Base-by-base conservation (phyloP, 179 eudicot species). In the Monotropa hypopitys region DNA sequence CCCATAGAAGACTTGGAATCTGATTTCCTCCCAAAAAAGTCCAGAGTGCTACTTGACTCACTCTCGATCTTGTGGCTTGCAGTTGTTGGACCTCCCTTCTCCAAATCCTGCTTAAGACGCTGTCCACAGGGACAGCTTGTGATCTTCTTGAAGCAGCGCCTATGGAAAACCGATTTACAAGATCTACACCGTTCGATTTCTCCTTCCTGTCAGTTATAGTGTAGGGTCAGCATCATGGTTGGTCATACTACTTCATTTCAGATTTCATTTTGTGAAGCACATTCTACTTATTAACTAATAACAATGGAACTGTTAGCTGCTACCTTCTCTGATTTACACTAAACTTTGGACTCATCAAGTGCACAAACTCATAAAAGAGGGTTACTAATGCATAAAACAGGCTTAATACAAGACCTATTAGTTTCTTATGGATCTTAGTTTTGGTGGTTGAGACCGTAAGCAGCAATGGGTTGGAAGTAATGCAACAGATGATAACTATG, bases 161-260 rank as follows among this genome's bases (percentile, higher is more conserved):
- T 87, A 75, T 94, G 98, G 83, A 87, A 94, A 49, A 83, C 92
- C 15, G 85, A 82, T 67, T 83, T 84, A 80, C 98, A 94, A 68
- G 94, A 81, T 80, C 85, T 82, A 76, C 97, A 94, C 75, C 86
- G 86, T 75, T 87, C 82, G 23, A 91, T 81, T 80, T 88, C 90
- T 53, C 88, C 91, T 74, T 90, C 92, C 87, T 72, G 73, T 13
- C 73, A 70, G 33, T 70, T 23, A 45, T 49, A 42, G 7, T 15
- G 11, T 9, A 7, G 59, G 13, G 56, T 71, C 74, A 71, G 38
- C 11, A 15, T 30, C 56, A 28, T 70, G 51, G 21, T 42, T 69
- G 51, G 28, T 69, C 51, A 40, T 69, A 10, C n/a, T 69, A n/a
- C 72, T 69, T n/a, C 32, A 43, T 16, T 40, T 42, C 32, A 23